Percentiles rank a stretch among this genome's conserved stretches.
Evolutionary conservation across 495 filamentous ascomycete genomes (phyloP).

Genomic region (Lophiostoma macrostomum): DNA sequence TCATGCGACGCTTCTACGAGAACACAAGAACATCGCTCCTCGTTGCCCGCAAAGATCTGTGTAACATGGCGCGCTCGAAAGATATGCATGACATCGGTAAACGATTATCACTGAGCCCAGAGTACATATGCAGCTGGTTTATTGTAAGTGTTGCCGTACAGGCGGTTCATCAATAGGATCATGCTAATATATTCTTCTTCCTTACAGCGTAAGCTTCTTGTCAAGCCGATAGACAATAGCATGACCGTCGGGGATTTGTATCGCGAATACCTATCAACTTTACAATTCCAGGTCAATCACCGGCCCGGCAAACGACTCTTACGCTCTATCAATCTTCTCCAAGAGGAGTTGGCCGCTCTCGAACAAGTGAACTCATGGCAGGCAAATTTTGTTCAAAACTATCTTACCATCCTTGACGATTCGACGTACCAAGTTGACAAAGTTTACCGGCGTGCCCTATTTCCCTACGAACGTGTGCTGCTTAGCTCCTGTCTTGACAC

Average conservation of each 20-base stretch:
- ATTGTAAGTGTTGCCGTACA: no score
- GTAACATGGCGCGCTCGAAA: conserved; percentile 11
- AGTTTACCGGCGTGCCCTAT: conserved; percentile 8
- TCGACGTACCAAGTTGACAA: conserved; percentile 4
- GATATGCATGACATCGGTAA: background rate
- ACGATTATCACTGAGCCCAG: conserved; percentile 15
- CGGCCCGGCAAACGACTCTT: conserved; percentile 28
- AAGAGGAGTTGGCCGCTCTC: conserved; percentile 28
- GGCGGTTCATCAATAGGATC: background rate
- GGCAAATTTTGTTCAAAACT: conserved; percentile 15
- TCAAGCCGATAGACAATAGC: conserved; percentile 18
- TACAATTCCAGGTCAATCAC: conserved; percentile 33
- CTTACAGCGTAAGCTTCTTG: conserved; percentile 13
- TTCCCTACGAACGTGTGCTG: conserved; percentile 13
- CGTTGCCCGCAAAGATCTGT: conserved; percentile 18
- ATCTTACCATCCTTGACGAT: conserved; percentile 17
- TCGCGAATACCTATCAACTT: conserved; percentile 22
- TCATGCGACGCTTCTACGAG: conserved; percentile 13
- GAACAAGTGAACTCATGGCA: conserved; percentile 22
- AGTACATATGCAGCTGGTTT: conserved; percentile 27
- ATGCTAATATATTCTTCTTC: background rate
- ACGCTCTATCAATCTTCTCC: conserved; percentile 29
- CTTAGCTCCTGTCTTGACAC: conserved; percentile 15
- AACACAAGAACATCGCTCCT: background rate
- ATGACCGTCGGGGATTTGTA: conserved; percentile 22